A percentile compares a stretch with the other conserved stretches of the same genome.
Conservation (phyloP, 2,329 filamentous ascomycete species). For the Stachybotrys chlorohalonatus region DNA sequence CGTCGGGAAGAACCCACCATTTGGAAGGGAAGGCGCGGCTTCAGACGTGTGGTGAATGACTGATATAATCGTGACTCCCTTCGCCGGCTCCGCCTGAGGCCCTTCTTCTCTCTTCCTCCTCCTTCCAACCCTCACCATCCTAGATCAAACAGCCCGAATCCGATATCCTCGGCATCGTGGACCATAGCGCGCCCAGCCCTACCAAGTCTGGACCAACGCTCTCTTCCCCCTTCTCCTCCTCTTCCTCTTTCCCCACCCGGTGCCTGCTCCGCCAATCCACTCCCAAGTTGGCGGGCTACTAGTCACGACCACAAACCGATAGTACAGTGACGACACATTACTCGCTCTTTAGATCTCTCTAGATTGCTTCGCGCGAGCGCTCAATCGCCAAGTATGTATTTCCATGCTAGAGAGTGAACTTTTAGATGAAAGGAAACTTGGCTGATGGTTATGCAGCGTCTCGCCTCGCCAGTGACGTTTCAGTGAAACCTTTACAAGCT, state of each 20-base stretch:
- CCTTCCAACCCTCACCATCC: slow-evolving; percentile 2
- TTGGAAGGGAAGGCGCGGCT: too few species aligned
- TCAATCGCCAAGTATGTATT: background rate
- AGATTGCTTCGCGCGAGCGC: background rate
- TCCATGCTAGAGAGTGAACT: background rate
- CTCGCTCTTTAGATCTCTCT: background rate
- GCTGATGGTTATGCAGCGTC: too few species aligned
- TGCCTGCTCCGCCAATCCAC: background rate
- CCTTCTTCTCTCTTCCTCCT: slow-evolving; percentile 10
- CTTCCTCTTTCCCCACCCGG: slow-evolving; percentile 4
- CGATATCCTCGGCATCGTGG: background rate
- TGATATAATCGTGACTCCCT: slow-evolving; percentile 16
- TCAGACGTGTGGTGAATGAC: background rate
- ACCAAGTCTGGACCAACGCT: background rate
- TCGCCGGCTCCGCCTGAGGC: slow-evolving; percentile 21
- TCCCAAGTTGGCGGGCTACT: slow-evolving; percentile 1
- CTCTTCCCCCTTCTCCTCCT: slow-evolving; percentile 4
- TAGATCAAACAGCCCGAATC: background rate
- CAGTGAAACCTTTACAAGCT: background rate
- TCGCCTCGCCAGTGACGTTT: background rate
- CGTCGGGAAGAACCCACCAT: background rate
- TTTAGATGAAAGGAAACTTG: too few species aligned
- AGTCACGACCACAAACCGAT: background rate
- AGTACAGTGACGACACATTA: background rate
- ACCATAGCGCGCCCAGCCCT: too few species aligned